Percentiles rank a stretch among this genome's conserved stretches.
These are phyloP conservation scores for Adansonia gregorii DNA, from an alignment of 441 rosid genomes.

Conservation along the genomic window DNA sequence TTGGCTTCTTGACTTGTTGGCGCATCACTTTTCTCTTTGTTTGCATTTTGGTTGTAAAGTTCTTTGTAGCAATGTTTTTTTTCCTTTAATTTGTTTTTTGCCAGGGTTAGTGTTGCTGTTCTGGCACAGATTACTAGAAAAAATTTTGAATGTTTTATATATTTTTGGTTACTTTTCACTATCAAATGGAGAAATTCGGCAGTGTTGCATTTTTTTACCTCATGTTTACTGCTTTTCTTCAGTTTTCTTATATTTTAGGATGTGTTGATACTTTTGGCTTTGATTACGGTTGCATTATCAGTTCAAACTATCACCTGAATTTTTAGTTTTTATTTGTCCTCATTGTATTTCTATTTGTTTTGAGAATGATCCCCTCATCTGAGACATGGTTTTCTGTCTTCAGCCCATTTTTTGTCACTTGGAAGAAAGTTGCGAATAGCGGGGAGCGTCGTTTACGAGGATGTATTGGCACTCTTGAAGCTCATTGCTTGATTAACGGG, in stretches of 20 bases:
- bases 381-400: conserved; percentile 26
- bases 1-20: not conserved
- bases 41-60: not conserved
- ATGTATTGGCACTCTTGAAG: conserved; percentile 96
- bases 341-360: not conserved
- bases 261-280: not conserved
- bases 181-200: not conserved
- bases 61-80: not conserved
- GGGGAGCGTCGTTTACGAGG: conserved; percentile 96
- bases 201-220: not conserved
- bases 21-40: not conserved
- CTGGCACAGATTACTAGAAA: not conserved
- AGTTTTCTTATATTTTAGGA: not conserved
- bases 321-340: not conserved
- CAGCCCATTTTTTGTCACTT: conserved; percentile 96
- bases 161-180: not conserved
- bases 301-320: too few species aligned
- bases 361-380: conserved; percentile 10
- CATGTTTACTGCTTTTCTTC: not conserved
- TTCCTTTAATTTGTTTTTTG: not conserved
- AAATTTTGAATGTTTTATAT: not conserved
- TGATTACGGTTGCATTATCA: too few species aligned
- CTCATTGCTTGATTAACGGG: conserved; percentile 78
- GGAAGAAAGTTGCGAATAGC: conserved; percentile 90
- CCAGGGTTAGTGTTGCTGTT: not conserved